Percentiles rank a stretch among this genome's conserved stretches.
Conservation (phyloP, 805 yeast genomes). For the Ogataea sp. region DNA sequence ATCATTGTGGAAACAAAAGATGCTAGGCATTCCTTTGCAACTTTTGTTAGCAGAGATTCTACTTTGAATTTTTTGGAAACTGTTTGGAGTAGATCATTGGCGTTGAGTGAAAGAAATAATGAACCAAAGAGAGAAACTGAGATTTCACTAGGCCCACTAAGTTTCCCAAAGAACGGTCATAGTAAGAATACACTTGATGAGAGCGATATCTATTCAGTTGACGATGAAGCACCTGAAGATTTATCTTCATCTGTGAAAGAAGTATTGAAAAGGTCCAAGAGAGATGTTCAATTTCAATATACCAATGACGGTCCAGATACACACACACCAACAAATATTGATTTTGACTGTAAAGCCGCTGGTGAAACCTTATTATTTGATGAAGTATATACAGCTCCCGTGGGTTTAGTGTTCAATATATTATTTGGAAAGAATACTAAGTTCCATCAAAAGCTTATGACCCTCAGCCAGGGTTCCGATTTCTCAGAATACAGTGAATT, state of each 20-base stretch:
- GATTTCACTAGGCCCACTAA: conserved; percentile 1
- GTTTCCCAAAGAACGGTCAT: conserved; percentile 3
- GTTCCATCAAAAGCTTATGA: conserved; percentile 30
- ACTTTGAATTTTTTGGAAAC: conserved; percentile 63
- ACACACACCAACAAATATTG: conserved; percentile 51
- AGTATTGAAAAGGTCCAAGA: too few species aligned
- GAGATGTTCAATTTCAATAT: conserved; percentile 5
- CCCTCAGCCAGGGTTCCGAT: conserved; percentile 39
- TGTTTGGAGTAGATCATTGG: conserved; percentile 50
- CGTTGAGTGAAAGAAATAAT: conserved; percentile 21
- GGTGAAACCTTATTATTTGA: conserved; percentile 45
- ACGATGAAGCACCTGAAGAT: conserved; percentile 21
- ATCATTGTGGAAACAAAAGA: conserved; percentile 60
- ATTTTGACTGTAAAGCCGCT: conserved; percentile 33
- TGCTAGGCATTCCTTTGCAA: conserved; percentile 73
- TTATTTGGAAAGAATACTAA: conserved; percentile 55
- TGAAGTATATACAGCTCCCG: conserved; percentile 54
- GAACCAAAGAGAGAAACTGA: conserved; percentile 16
- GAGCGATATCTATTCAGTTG: conserved; percentile 23
- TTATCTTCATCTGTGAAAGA: not conserved
- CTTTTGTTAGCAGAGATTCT: conserved; percentile 75
- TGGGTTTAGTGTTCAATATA: conserved; percentile 65
- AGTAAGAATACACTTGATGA: conserved; percentile 11
- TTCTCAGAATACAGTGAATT: conserved; percentile 31
- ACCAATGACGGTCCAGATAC: conserved; percentile 48